These are phyloP conservation scores for Amaranthus palmeri DNA, from an alignment of 148 eudicot species.

Conservation along the genomic window DNA sequence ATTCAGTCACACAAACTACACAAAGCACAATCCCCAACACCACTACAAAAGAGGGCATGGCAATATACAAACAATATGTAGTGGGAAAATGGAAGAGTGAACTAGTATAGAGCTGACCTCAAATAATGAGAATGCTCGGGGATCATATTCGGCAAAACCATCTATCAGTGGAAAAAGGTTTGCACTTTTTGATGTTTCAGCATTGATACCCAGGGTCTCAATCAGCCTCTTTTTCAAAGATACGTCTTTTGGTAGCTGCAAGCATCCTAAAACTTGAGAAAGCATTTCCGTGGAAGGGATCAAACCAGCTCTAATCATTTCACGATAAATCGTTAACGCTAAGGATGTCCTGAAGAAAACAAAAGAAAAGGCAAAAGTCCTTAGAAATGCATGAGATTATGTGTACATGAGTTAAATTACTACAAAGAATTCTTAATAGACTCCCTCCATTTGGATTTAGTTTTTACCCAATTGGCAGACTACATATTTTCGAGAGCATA, in stretches of 20 bases:
- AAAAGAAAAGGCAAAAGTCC: neutral
- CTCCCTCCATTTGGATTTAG: too few species aligned
- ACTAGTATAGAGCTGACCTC: slow-evolving; percentile 49
- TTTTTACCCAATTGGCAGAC: too few species aligned
- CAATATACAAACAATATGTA: neutral
- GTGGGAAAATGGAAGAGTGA: neutral
- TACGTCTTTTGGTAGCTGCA: slow-evolving; percentile 69
- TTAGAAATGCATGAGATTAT: neutral
- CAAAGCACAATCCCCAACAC: slow-evolving; percentile 2
- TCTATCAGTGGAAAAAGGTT: slow-evolving; percentile 63
- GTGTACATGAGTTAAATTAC: too few species aligned
- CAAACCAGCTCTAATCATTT: slow-evolving; percentile 66
- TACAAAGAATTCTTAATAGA: too few species aligned
- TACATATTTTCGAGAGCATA: too few species aligned
- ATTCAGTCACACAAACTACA: neutral
- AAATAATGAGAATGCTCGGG: slow-evolving; percentile 81
- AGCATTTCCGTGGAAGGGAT: slow-evolving; percentile 57
- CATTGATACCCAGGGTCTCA: slow-evolving; percentile 59
- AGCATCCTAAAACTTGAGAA: slow-evolving; percentile 79
- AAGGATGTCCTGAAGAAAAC: slow-evolving; percentile 64
- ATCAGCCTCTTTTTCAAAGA: slow-evolving; percentile 52
- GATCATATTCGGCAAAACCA: slow-evolving; percentile 97
- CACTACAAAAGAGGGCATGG: neutral
- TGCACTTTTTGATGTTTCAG: slow-evolving; percentile 45
- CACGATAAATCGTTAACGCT: slow-evolving; percentile 77